Base-by-base conservation (phyloP, 1,139 yeast species). In the Saccharomycopsis crataegensis region DNA sequence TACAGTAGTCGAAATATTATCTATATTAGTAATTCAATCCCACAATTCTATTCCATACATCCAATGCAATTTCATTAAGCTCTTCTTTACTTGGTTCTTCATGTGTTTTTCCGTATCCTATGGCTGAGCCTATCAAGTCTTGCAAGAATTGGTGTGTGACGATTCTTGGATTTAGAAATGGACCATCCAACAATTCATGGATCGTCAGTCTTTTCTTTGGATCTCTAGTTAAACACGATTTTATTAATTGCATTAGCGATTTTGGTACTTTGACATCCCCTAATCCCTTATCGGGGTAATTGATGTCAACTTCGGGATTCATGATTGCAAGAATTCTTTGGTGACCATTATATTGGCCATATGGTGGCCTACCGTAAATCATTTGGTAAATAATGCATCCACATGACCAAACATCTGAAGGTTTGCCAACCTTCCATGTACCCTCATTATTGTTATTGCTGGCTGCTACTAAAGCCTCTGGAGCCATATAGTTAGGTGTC, bases 401-500 rank as follows among this genome's bases (percentile, higher is more conserved):
- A 70, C 96, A 86, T 22, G 98, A 90, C 99, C 99, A 93, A 11
- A 94, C 83, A 70, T 93, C 99, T 1, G 98, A 86, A 0, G 99
- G 96, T 63, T 83, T 86, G 1, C 99, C 98, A 7, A 91, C 96
- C 65, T 82, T 87, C 94, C 95, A 86, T 54, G 84, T 81, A 57
- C 77, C 71, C 32, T 62, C 66, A 58, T 54, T 62, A 58, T 49
- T 64, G 55, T 52, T 65, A 52, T 62, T 57, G 46, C 36, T 44
- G 53, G 80, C 79, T 66, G 84, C 96, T 46, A 85, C 75, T 55
- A 91, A 72, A 0, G 98, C 89, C 67, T 93, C 99, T 0, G 99
- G 99, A 0, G 99, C 97, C 99, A 93, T 93, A 67, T 93, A 93
- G 66, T 87, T 89, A 2, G 97, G 96, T 0, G 99, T 93, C 2